Evolutionary conservation across 2,329 filamentous ascomycete genomes (phyloP).

Genomic region (Fusarium protoensiforme): DNA sequence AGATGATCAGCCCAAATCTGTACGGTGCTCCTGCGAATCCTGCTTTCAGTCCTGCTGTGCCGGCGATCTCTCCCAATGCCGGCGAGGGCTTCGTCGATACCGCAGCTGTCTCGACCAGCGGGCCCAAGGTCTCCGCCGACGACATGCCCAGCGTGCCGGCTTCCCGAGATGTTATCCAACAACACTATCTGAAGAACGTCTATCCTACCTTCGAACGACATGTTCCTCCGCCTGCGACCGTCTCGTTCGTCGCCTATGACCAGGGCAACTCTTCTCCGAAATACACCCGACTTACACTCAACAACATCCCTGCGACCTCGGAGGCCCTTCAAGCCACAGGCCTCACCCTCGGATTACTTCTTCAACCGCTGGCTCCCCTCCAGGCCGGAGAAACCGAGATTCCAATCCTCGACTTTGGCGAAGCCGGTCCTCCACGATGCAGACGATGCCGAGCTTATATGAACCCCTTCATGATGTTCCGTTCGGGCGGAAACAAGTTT

Average conservation of each 20-base stretch:
- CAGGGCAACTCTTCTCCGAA: constrained; percentile 98
- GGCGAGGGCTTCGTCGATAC: constrained; percentile 45
- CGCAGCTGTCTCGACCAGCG: constrained; percentile 48
- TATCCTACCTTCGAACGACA: constrained; percentile 97
- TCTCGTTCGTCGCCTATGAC: constrained; percentile 93
- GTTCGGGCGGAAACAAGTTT: constrained; percentile 92
- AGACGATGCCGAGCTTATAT: constrained; percentile 95
- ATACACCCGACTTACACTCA: constrained; percentile 89
- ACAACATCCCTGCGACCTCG: constrained; percentile 86
- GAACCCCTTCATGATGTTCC: constrained; percentile 99
- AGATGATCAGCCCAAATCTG: constrained; percentile 57
- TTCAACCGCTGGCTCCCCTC: constrained; percentile 87
- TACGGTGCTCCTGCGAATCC: constrained; percentile 70
- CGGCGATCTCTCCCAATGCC: constrained; percentile 41
- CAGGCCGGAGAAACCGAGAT: constrained; percentile 88
- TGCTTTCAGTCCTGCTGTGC: constrained; percentile 45
- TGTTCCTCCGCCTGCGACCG: constrained; percentile 85
- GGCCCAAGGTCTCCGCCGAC: constrained; percentile 81
- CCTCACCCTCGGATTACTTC: constrained; percentile 84
- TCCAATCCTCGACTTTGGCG: constrained; percentile 95
- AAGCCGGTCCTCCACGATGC: constrained; percentile 88
- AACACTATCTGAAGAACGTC: constrained; percentile 86
- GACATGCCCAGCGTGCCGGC: constrained; percentile 92
- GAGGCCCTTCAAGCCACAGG: constrained; percentile 85
- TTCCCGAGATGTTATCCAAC: constrained; percentile 83